Percentiles rank a stretch among this genome's conserved stretches.
phyloP scores from a whole-genome alignment of 805 yeast genomes.

The Metschnikowia continentalis region DNA sequence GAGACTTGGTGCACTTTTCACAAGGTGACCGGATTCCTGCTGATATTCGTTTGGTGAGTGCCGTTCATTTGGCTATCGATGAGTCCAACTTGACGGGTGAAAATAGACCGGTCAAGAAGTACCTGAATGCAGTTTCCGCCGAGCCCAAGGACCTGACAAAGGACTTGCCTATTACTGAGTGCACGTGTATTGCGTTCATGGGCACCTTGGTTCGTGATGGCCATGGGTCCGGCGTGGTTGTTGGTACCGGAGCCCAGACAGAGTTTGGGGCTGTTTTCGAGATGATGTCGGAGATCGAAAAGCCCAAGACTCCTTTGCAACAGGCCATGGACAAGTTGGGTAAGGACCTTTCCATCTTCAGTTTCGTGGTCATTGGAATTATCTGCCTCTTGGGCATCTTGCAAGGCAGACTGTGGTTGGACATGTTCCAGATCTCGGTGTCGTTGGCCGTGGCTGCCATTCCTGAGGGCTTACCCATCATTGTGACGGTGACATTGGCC shows the following conservation, averaged over 20 bases:
- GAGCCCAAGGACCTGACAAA: slow-evolving; percentile 18
- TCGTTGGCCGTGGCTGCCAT: slow-evolving; percentile 98
- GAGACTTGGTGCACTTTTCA: slow-evolving; percentile 83
- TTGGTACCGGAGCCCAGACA: slow-evolving; percentile 84
- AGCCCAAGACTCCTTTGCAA: slow-evolving; percentile 97
- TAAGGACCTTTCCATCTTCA: slow-evolving; percentile 77
- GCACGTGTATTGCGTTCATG: slow-evolving; percentile 86
- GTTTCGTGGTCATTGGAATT: slow-evolving; percentile 85
- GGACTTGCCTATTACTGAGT: slow-evolving; percentile 57
- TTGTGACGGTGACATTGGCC: slow-evolving; percentile 95
- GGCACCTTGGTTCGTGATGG: slow-evolving; percentile 97
- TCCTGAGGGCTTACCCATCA: slow-evolving; percentile 97
- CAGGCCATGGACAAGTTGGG: slow-evolving; percentile 94
- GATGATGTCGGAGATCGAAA: slow-evolving; percentile 92
- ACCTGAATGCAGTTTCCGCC: slow-evolving; percentile 38
- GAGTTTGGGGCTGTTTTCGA: slow-evolving; percentile 94
- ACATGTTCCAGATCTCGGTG: slow-evolving; percentile 96
- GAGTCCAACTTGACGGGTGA: slow-evolving; percentile 97
- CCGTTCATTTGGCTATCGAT: slow-evolving; percentile 80
- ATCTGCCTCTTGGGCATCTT: slow-evolving; percentile 85
- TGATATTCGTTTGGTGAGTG: slow-evolving; percentile 74
- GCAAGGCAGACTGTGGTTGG: slow-evolving; percentile 94
- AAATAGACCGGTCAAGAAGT: slow-evolving; percentile 78
- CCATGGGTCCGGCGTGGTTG: slow-evolving; percentile 87
- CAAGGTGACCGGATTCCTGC: slow-evolving; percentile 98